Percentiles rank a stretch among this genome's conserved stretches.
phyloP scores from a whole-genome alignment of 75 land plant genomes.

The Selaginella tamariscina region DNA sequence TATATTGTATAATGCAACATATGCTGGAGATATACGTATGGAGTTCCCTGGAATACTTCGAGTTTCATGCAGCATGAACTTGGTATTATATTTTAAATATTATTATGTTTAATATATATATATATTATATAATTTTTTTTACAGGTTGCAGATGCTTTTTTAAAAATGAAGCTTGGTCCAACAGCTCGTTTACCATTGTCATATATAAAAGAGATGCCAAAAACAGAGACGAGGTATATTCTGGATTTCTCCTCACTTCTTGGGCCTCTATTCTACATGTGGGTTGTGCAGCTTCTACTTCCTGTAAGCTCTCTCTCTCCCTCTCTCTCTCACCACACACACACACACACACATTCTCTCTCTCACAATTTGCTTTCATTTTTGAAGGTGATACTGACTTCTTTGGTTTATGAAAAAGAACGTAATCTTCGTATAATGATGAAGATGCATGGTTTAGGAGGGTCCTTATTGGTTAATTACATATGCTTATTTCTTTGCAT shows the following conservation, averaged over 20 bases:
- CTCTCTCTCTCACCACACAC: slow-evolving; percentile 1
- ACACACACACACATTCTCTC: neutral
- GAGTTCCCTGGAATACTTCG: slow-evolving; percentile 36
- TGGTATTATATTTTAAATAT: slow-evolving; percentile 43
- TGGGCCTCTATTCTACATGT: slow-evolving; percentile 78
- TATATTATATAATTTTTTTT: no score
- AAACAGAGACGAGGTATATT: slow-evolving; percentile 33
- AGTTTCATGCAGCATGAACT: slow-evolving; percentile 67
- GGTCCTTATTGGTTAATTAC: slow-evolving; percentile 90
- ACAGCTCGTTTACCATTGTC: slow-evolving; percentile 39
- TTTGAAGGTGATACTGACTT: slow-evolving; percentile 58
- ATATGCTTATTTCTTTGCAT: slow-evolving; percentile 62
- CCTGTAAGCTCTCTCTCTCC: slow-evolving; percentile 50
- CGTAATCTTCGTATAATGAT: slow-evolving; percentile 79
- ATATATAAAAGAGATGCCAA: slow-evolving; percentile 88
- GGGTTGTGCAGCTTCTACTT: slow-evolving; percentile 71
- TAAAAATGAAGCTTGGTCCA: slow-evolving; percentile 39
- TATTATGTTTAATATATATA: no score
- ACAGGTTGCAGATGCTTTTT: slow-evolving; percentile 78
- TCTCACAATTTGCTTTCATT: neutral
- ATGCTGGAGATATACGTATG: slow-evolving; percentile 23
- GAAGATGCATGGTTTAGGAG: slow-evolving; percentile 99
- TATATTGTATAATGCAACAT: slow-evolving; percentile 70
- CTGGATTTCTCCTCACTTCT: slow-evolving; percentile 76
- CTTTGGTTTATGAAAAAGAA: slow-evolving; percentile 87